A percentile compares a stretch with the other conserved stretches of the same genome.
Evolutionary conservation across 805 yeast genomes (phyloP).

Genomic region (Ogataea zsoltii): DNA sequence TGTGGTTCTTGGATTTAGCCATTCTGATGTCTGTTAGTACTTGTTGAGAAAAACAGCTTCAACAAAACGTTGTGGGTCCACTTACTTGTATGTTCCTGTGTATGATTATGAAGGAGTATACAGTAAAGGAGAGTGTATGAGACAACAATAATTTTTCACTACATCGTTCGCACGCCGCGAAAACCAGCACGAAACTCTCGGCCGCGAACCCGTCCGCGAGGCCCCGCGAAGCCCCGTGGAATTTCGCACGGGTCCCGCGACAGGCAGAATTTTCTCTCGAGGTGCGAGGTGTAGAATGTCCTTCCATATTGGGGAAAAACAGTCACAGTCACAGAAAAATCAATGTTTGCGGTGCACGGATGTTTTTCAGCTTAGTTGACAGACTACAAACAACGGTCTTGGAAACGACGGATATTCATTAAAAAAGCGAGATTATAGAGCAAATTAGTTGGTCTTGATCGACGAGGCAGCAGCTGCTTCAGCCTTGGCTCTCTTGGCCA

Average conservation of each 20-base stretch:
- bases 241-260: no score
- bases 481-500: constrained; percentile 70
- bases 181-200: neutral
- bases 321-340: neutral
- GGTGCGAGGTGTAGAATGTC: neutral
- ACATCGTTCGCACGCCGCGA: neutral
- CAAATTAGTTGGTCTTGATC: constrained; percentile 1
- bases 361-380: neutral
- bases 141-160: constrained; percentile 4
- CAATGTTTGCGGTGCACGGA: neutral
- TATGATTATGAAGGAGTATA: neutral
- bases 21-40: constrained; percentile 45
- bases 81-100: constrained; percentile 5
- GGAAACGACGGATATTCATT: neutral
- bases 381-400: neutral
- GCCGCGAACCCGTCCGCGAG: no score
- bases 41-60: neutral
- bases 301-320: neutral
- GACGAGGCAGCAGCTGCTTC: constrained; percentile 59
- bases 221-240: no score
- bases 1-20: constrained; percentile 99
- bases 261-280: neutral
- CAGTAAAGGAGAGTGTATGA: neutral
- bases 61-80: neutral
- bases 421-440: neutral